These are phyloP conservation scores for Thalassiosira profunda DNA, from an alignment of 108 stramenopile species.

Conservation along the genomic window DNA sequence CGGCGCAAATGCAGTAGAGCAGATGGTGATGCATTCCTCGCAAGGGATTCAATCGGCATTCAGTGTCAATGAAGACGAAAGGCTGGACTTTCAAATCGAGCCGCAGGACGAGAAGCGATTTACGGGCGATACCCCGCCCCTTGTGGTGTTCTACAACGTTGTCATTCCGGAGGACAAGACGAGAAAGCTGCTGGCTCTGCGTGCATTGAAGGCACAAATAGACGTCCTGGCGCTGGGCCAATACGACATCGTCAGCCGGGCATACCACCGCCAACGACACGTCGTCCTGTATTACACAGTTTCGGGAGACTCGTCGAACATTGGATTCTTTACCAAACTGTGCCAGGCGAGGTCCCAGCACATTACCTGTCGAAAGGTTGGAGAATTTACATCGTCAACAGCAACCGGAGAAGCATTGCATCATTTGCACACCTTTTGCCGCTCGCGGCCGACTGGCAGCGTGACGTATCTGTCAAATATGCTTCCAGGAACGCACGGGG, in stretches of 20 bases:
- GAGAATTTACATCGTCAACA: conserved; percentile 19
- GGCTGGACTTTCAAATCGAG: background rate
- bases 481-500: conserved; percentile 18
- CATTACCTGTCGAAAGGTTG: conserved; percentile 24
- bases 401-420: conserved; percentile 41
- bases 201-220: conserved; percentile 35
- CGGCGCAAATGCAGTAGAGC: conserved; percentile 31
- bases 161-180: conserved; percentile 26
- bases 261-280: conserved; percentile 23
- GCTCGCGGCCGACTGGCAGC: conserved; percentile 23
- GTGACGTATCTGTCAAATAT: conserved; percentile 45
- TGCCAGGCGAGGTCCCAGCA: conserved; percentile 26
- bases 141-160: conserved; percentile 44
- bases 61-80: background rate
- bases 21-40: conserved; percentile 31
- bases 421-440: conserved; percentile 37
- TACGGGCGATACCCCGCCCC: conserved; percentile 12
- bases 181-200: conserved; percentile 12
- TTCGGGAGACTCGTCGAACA: conserved; percentile 17
- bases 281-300: conserved; percentile 35
- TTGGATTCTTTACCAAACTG: conserved; percentile 19
- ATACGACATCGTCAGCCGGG: conserved; percentile 37
- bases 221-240: conserved; percentile 43
- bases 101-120: conserved; percentile 8
- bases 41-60: conserved; percentile 34